Percentiles rank a stretch among this genome's conserved stretches.
Evolutionary conservation across 345 rosid genomes (phyloP).

Genomic region (Combretum micranthum): DNA sequence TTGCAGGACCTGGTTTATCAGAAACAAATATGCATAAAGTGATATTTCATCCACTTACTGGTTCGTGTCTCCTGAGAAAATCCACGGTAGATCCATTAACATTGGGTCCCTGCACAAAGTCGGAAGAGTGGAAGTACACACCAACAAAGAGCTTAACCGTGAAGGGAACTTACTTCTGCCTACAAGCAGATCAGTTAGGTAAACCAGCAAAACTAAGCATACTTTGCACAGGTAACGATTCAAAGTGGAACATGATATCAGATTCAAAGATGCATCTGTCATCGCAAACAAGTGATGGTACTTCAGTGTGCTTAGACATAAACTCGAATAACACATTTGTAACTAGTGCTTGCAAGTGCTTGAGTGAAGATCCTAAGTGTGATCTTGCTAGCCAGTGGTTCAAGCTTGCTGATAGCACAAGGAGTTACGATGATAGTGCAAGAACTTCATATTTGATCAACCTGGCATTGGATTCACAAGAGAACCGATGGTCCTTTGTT

Average conservation of each 20-base stretch:
- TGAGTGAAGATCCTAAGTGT: constrained; percentile 12
- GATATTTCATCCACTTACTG: constrained; percentile 75
- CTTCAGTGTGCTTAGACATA: constrained; percentile 67
- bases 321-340: constrained; percentile 25
- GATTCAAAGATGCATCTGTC: constrained; percentile 84
- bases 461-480: constrained; percentile 6
- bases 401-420: constrained; percentile 19
- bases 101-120: constrained; percentile 63
- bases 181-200: constrained; percentile 36
- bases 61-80: constrained; percentile 53
- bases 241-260: constrained; percentile 62
- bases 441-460: constrained; percentile 1
- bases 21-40: constrained; percentile 46
- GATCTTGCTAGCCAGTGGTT: constrained; percentile 24
- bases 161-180: constrained; percentile 55
- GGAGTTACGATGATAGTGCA: not conserved
- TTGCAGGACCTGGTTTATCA: constrained; percentile 67
- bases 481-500: not conserved
- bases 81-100: constrained; percentile 32
- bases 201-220: constrained; percentile 38
- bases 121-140: constrained; percentile 72
- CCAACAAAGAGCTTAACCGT: constrained; percentile 30
- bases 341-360: constrained; percentile 16
- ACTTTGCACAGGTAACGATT: constrained; percentile 31
- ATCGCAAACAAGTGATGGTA: constrained; percentile 29